Base-by-base conservation (phyloP, 345 rosid species). In the Citrus hindsii region DNA sequence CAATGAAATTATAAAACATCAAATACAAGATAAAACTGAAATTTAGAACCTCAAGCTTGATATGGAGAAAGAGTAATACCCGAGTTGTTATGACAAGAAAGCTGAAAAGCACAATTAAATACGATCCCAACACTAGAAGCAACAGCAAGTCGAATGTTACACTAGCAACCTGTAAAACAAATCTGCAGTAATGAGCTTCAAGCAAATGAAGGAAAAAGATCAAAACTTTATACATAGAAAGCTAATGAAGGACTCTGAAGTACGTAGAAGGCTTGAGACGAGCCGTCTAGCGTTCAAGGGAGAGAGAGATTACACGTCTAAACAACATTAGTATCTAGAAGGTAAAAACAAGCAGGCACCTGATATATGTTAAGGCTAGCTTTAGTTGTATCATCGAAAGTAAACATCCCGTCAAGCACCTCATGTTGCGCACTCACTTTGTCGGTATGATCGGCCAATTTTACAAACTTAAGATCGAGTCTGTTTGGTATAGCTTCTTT, bases 41-140 rank as follows among this genome's bases (percentile, higher is more conserved):
- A 28, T 28, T 2, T 28, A 28, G 30, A 28, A 33, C 30, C 2
- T 28, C 3, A 28, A 28, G 30, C 30, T 28, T 28, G 30, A 28
- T 28, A 28, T 16, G 51, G 21, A 74, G 33, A 13, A 74, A 69
- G 64, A 25, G 27, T 25, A 25, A 25, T 25, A 25, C 27, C 27
- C 27, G 1, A 25, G 27, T 25, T 25, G 27, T 25, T 25, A 25
- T 25, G 27, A 94, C 93, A 53, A 96, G 98, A 82, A 96, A 94
- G 81, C 97, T 90, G 88, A 94, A 96, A 61, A 96, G 97, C 66
- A 89, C 86, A 74, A 93, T 94, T 82, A 96, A 86, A 80, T 94
- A 96, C 3, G 97, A 96, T 80, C 98, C 98, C 87, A 96, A 75
- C 67, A 87, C 98, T 67, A 94, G 89, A 80, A 96, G 99, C 86